These are phyloP conservation scores for Solanum medicagineum DNA, from an alignment of 257 asterid genomes.

Conservation along the genomic window DNA sequence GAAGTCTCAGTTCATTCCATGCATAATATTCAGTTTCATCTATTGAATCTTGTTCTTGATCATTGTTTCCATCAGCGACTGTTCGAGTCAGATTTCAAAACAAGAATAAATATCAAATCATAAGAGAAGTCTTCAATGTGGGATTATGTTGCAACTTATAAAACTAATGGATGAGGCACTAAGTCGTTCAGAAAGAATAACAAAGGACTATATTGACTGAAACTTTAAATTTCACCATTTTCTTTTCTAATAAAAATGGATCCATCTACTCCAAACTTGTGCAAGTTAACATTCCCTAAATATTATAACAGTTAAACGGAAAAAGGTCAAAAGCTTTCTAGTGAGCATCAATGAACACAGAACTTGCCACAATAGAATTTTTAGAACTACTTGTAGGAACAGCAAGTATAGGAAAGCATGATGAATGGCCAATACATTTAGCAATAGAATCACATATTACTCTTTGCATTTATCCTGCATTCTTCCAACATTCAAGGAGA, in stretches of 20 bases:
- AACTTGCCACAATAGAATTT: not conserved
- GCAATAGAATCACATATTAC: not conserved
- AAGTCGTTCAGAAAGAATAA: not conserved
- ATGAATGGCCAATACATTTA: not conserved
- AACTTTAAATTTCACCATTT: not conserved
- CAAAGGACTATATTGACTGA: not conserved
- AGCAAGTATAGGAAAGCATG: not conserved
- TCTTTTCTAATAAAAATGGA: not conserved
- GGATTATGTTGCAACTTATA: not conserved
- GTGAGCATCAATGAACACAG: not conserved
- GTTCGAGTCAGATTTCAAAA: conserved; percentile 8
- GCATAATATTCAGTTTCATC: conserved; percentile 66
- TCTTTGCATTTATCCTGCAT: not conserved
- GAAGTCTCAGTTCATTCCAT: conserved; percentile 92
- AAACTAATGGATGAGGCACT: not conserved
- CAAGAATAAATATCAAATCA: not conserved
- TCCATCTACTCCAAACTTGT: not conserved
- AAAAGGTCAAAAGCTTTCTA: not conserved
- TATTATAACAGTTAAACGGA: not conserved
- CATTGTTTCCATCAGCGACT: conserved; percentile 24
- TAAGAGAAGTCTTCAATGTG: not conserved
- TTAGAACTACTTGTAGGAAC: not conserved
- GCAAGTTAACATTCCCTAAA: not conserved
- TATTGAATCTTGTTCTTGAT: conserved; percentile 37
- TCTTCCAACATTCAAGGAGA: not conserved